These are phyloP conservation scores for Phalaenopsis hybrid DNA, from an alignment of 116 monocot genomes.

Conservation along the genomic window DNA sequence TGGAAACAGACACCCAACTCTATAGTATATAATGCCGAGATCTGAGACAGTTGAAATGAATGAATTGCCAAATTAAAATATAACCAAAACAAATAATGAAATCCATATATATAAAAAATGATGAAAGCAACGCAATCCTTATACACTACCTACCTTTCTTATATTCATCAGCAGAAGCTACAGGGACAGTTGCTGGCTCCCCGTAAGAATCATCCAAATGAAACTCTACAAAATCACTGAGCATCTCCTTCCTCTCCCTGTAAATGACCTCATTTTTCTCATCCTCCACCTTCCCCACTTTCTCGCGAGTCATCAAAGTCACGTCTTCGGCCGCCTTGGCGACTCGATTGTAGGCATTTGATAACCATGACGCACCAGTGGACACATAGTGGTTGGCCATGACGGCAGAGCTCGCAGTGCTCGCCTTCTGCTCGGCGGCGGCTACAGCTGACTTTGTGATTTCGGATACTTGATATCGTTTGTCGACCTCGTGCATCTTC, in stretches of 20 bases:
- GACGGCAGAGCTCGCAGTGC: conserved; percentile 19
- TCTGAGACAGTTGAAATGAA: background rate
- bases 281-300: conserved; percentile 26
- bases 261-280: conserved; percentile 18
- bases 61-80: background rate
- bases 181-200: conserved; percentile 27
- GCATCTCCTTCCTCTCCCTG: conserved; percentile 24
- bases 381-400: conserved; percentile 27
- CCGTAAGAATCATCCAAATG: conserved; percentile 35
- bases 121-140: background rate
- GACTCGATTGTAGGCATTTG: conserved; percentile 21
- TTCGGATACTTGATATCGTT: conserved; percentile 27
- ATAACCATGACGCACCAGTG: conserved; percentile 23
- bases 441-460: conserved; percentile 31
- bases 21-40: background rate
- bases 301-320: conserved; percentile 24
- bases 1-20: background rate
- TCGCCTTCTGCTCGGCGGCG: conserved; percentile 39
- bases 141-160: background rate
- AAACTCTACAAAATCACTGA: conserved; percentile 22
- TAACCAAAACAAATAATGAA: background rate
- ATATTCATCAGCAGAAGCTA: conserved; percentile 21
- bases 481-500: conserved; percentile 25
- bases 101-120: background rate
- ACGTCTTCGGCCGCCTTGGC: conserved; percentile 32